Evolutionary conservation across 2,329 filamentous ascomycete species (phyloP), one percentile per base, ranked within the genome.

Genomic region (Fusarium keratoplasticum): DNA sequence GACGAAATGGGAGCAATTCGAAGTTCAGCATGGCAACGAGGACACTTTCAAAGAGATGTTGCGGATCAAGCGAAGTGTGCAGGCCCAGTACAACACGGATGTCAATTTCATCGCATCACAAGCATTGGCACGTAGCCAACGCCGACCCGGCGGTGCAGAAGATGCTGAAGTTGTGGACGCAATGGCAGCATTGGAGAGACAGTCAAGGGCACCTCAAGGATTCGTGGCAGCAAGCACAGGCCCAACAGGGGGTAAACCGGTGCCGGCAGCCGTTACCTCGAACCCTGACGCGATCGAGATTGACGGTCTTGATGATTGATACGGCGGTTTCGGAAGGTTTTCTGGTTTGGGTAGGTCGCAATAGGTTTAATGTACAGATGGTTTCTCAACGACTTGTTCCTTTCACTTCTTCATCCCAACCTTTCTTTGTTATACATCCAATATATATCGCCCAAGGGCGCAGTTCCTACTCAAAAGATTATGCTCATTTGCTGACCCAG

Each of bases 21-120:
- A 99, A 84, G 95, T 98, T 25, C 94, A 97, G 82, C 96, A 99
- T 80, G 96, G 96, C 74, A 99, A 99, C 84, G 97, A 99, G 82
- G 96, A 99, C 82, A 99, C 97, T 0, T 99, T 97, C 88, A 98
- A 98, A 86, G 96, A 99, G 82, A 99, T 99, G 96, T 88, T 98
- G 72, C 92, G 96, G 33, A 95, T 99, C 87, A 99, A 98, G 88
- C 89, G 96, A 81, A 98, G 95, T 83, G 96, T 99, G 14, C 95
- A 98, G 83, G 96, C 96, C 62, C 94, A 98, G 85, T 99, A 97
- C 88, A 98, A 98, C 81, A 99, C 97, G 52, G 96, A 99, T 80
- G 96, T 99, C 87, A 97, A 95, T 82, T 99, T 98, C 80, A 98
- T 99, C 83, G 96, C 96, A 11, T 97, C 95, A 6, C 96, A 99